Evolutionary conservation across 2,329 filamentous ascomycete genomes (phyloP).

Genomic region (Alternaria arborescens): DNA sequence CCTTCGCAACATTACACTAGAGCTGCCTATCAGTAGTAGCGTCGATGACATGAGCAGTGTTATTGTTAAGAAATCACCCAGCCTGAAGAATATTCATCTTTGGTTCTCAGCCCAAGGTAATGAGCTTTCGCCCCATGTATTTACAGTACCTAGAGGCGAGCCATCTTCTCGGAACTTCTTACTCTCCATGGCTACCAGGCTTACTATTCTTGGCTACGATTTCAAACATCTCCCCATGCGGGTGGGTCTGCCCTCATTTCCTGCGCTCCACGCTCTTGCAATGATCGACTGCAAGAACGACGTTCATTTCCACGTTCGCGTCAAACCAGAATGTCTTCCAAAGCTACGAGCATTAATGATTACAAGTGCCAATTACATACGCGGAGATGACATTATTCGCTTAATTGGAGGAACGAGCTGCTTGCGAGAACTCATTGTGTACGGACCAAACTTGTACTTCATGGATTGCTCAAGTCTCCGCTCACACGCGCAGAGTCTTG

Average conservation of each 20-base stretch:
- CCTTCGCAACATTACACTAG: background rate
- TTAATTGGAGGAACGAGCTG: background rate
- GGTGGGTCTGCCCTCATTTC: background rate
- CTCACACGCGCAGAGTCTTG: background rate
- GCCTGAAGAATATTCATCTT: background rate
- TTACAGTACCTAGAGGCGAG: background rate
- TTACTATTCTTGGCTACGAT: background rate
- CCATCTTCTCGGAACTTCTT: background rate
- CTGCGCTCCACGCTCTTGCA: background rate
- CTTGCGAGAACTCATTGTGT: background rate
- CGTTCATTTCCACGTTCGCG: background rate
- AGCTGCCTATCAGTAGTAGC: background rate
- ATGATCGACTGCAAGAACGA: background rate
- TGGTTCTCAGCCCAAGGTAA: background rate
- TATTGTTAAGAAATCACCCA: background rate
- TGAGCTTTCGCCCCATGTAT: background rate
- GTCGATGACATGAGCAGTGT: background rate
- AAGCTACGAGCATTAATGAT: background rate
- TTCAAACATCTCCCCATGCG: background rate
- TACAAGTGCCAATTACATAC: background rate
- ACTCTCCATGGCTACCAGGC: background rate
- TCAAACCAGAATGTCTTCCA: background rate
- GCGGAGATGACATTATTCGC: background rate
- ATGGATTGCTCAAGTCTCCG: background rate
- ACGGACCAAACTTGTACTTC: background rate